phyloP scores from a whole-genome alignment of 148 eudicot genomes.

The Cornus florida region DNA sequence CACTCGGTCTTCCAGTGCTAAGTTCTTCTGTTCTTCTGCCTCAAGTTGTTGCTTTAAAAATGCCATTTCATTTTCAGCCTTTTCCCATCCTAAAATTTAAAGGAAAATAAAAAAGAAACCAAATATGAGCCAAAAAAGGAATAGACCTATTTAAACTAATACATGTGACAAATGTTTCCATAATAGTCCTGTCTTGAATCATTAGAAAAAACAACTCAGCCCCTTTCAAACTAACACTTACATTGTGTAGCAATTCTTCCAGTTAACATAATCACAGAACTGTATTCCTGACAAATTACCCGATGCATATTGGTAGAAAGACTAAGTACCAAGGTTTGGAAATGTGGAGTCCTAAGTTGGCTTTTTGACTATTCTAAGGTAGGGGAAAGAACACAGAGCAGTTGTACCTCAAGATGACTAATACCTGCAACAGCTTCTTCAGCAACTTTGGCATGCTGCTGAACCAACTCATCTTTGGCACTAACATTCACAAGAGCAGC shows the following conservation, averaged over 20 bases:
- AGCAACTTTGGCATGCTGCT: constrained; percentile 91
- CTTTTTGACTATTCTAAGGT: too few species aligned
- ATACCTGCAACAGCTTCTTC: constrained; percentile 97
- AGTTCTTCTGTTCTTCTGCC: constrained; percentile 48
- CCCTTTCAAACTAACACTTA: too few species aligned
- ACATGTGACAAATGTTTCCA: not conserved
- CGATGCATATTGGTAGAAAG: too few species aligned
- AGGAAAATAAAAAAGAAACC: not conserved
- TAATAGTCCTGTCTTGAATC: too few species aligned
- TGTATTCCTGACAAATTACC: too few species aligned
- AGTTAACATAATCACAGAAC: not conserved
- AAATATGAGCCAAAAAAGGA: not conserved
- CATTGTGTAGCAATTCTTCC: not conserved
- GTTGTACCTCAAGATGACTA: not conserved
- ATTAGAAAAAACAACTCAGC: too few species aligned
- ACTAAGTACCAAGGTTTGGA: too few species aligned
- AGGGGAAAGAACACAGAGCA: not conserved
- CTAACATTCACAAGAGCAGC: constrained; percentile 82
- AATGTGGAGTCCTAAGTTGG: too few species aligned
- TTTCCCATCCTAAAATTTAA: constrained; percentile 75
- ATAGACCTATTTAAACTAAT: not conserved
- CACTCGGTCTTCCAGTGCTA: constrained; percentile 58
- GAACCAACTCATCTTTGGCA: constrained; percentile 79
- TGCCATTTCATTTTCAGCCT: constrained; percentile 73
- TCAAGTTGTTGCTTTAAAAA: constrained; percentile 67